A percentile compares a stretch with the other conserved stretches of the same genome.
Conservation (phyloP, 2,329 filamentous ascomycete species). For the Ophiocordyceps robertsii region DNA sequence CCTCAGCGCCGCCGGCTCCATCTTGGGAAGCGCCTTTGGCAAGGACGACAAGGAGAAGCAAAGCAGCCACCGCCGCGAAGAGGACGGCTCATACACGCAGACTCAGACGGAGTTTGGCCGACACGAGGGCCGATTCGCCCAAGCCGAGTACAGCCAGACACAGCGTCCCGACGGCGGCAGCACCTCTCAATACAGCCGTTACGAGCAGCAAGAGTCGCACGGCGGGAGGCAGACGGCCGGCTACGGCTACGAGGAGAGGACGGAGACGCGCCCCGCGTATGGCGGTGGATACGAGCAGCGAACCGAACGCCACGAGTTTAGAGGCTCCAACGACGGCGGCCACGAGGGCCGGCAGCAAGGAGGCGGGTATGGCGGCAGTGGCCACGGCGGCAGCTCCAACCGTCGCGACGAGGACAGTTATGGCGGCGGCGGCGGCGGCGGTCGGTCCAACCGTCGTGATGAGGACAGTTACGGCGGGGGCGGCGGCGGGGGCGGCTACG, state of each 20-base stretch:
- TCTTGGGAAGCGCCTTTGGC: slow-evolving; percentile 50
- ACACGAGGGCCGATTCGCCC: slow-evolving; percentile 41
- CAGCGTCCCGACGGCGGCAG: slow-evolving; percentile 43
- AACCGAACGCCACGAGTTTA: slow-evolving; percentile 37
- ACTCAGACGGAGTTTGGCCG: slow-evolving; percentile 49
- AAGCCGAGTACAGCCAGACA: slow-evolving; percentile 47
- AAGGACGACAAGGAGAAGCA: slow-evolving; percentile 40
- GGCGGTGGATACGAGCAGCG: slow-evolving; percentile 45
- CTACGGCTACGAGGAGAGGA: slow-evolving; percentile 45
- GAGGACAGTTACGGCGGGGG: slow-evolving; percentile 8
- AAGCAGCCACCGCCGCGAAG: slow-evolving; percentile 36
- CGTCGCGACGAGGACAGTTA: slow-evolving; percentile 4
- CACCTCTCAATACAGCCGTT: slow-evolving; percentile 46
- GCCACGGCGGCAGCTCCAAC: slow-evolving; percentile 3
- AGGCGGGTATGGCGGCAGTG: slow-evolving; percentile 9
- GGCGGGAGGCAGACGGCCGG: slow-evolving; percentile 25
- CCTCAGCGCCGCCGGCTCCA: slow-evolving; percentile 52
- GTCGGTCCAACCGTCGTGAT: slow-evolving; percentile 1
- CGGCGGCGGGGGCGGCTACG: slow-evolving; percentile 3
- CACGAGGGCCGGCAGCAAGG: slow-evolving; percentile 9
- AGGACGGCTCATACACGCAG: slow-evolving; percentile 48
- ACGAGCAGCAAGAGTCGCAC: slow-evolving; percentile 39
- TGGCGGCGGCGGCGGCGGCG: slow-evolving; percentile 5
- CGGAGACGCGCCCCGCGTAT: slow-evolving; percentile 35
- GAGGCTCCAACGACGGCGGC: slow-evolving; percentile 17